Conservation (phyloP, 352 stramenopile species). For the Pythium pyrilobum region DNA sequence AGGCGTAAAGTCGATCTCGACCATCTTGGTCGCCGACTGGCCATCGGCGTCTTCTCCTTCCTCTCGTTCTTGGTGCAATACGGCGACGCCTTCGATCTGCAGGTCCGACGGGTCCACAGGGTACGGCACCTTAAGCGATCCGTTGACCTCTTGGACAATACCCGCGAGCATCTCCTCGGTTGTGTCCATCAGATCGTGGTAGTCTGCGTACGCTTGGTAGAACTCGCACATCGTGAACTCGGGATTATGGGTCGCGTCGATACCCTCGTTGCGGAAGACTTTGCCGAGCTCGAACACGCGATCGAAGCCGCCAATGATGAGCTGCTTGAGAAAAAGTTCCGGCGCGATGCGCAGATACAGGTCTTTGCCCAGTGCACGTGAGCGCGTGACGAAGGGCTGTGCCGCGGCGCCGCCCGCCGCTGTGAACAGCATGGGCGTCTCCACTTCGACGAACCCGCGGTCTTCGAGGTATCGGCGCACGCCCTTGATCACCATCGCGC, state of each 20-base stretch:
- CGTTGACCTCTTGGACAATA: constrained; percentile 94
- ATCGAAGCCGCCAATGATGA: constrained; percentile 95
- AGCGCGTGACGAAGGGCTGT: constrained; percentile 97
- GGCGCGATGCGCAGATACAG: constrained; percentile 96
- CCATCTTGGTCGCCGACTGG: constrained; percentile 12
- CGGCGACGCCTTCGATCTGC: no score
- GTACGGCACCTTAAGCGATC: constrained; percentile 96
- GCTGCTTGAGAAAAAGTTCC: constrained; percentile 98
- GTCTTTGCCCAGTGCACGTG: constrained; percentile 95
- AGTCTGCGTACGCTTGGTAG: constrained; percentile 98
- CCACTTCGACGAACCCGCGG: constrained; percentile 80
- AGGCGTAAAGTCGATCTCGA: constrained; percentile 98
- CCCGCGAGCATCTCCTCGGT: constrained; percentile 96
- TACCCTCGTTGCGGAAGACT: constrained; percentile 97
- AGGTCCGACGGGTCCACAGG: constrained; percentile 42
- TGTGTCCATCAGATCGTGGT: constrained; percentile 98
- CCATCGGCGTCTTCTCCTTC: not conserved
- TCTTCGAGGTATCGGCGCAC: constrained; percentile 70
- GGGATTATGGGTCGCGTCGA: constrained; percentile 98
- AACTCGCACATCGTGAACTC: constrained; percentile 99
- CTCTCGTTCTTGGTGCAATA: no score
- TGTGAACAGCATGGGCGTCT: constrained; percentile 99
- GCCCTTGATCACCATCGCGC: constrained; percentile 75
- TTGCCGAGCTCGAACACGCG: constrained; percentile 98
- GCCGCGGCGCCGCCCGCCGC: constrained; percentile 96